phyloP scores from a whole-genome alignment of 192 early-diverging fungal genomes.

The Coemansia biformis region DNA sequence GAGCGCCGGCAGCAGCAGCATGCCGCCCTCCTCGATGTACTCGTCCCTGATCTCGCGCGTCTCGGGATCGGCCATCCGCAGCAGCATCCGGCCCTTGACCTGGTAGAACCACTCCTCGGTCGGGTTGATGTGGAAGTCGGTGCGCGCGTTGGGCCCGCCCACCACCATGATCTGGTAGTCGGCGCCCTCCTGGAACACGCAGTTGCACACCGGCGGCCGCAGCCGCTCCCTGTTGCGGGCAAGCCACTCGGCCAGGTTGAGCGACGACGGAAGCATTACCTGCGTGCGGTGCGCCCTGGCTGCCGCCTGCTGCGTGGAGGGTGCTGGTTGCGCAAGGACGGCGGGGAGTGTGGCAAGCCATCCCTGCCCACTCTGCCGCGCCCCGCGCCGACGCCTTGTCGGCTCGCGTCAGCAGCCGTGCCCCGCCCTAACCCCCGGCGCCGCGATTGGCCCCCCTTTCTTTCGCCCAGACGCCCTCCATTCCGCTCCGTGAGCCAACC shows the following conservation, averaged over 20 bases:
- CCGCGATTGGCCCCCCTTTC: too few species aligned
- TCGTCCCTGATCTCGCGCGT: constrained; percentile 69
- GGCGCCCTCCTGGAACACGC: constrained; percentile 68
- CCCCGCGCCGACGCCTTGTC: too few species aligned
- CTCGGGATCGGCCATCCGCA: constrained; percentile 76
- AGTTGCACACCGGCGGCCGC: constrained; percentile 94
- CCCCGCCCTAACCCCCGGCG: too few species aligned
- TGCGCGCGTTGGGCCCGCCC: constrained; percentile 89
- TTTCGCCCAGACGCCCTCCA: too few species aligned
- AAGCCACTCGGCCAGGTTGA: constrained; percentile 91
- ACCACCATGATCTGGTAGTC: constrained; percentile 92
- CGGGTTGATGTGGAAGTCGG: constrained; percentile 95
- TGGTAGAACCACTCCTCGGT: constrained; percentile 99
- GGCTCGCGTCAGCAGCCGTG: too few species aligned
- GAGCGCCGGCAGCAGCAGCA: constrained; percentile 90
- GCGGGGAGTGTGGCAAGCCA: too few species aligned
- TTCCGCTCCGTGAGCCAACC: too few species aligned
- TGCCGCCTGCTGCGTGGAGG: too few species aligned
- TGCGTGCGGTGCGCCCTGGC: too few species aligned
- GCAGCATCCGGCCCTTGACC: constrained; percentile 86
- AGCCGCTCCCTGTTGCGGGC: constrained; percentile 73
- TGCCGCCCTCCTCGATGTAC: constrained; percentile 85
- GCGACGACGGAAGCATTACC: constrained; percentile 59
- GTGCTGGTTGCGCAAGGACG: too few species aligned
- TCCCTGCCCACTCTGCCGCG: too few species aligned